phyloP scores from a whole-genome alignment of 176 grass and related monocot genomes.

The Calamus simplicifolius region DNA sequence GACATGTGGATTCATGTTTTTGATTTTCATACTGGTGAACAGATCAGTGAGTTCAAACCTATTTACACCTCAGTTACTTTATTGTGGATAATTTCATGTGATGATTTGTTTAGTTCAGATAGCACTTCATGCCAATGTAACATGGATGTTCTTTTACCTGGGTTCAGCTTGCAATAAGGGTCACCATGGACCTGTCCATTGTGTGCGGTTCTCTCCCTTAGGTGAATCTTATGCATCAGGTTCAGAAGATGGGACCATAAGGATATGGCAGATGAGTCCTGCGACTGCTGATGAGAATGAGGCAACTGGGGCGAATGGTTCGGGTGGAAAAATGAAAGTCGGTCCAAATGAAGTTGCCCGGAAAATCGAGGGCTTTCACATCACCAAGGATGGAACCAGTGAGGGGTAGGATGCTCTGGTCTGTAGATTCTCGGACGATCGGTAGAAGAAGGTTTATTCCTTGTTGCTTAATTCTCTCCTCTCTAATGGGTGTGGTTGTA shows the following conservation, averaged over 20 bases:
- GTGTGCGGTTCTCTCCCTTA: slow-evolving; percentile 75
- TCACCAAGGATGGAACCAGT: slow-evolving; percentile 46
- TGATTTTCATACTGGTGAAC: slow-evolving; percentile 93
- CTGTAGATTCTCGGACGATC: not conserved
- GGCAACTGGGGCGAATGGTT: slow-evolving; percentile 10
- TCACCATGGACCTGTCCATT: slow-evolving; percentile 93
- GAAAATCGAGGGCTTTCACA: slow-evolving; percentile 75
- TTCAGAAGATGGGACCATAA: slow-evolving; percentile 91
- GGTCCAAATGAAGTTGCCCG: slow-evolving; percentile 55
- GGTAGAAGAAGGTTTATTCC: no score
- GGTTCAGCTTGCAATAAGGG: slow-evolving; percentile 85
- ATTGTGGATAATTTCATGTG: no score
- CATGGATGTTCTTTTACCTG: no score
- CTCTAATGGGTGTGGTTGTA: no score
- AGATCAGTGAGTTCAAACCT: slow-evolving; percentile 52
- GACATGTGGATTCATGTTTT: slow-evolving; percentile 94
- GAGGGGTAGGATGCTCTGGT: slow-evolving; percentile 31
- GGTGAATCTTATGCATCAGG: slow-evolving; percentile 94
- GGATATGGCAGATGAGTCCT: slow-evolving; percentile 73
- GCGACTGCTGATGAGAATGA: slow-evolving; percentile 49
- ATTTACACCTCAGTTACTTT: no score
- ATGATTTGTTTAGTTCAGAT: no score
- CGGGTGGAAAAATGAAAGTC: slow-evolving; percentile 37
- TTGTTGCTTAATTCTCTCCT: no score
- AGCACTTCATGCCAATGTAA: no score